Evolutionary conservation across 2,329 filamentous ascomycete species (phyloP), one percentile per base, ranked within the genome.

Genomic region (Penicillium frequentans): DNA sequence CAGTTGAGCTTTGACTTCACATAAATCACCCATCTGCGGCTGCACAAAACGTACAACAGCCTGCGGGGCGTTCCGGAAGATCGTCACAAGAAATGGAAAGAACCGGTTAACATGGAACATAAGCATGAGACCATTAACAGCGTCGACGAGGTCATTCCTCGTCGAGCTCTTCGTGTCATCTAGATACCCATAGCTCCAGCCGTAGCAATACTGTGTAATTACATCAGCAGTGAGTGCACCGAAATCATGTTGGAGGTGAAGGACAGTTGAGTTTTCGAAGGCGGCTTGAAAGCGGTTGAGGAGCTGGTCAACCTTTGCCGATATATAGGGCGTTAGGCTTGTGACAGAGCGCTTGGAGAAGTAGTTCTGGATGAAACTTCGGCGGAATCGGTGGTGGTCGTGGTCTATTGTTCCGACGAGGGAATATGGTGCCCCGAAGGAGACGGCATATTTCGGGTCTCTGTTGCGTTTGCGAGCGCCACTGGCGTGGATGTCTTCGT

Each of bases 301-400:
- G 9, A 76, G 64, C 37, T 68, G 64, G 7, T 68, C 63, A 1
- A 74, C 66, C 42, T 70, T 77, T 10, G 69, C 62, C 10, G 68
- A 63, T 23, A 81, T 72, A 5, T 76, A 64, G 0, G 72, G 71
- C n/a, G 76, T 72, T 1, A 79, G 67, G 6, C 57, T 57, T 3
- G 62, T 61, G 21, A 80, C 71, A 8, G 73, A 73, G 3, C 70
- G 70, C 33, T 70, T 73, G 11, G 78, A 79, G 64, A 81, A 82
- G 69, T 79, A 81, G 1, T 72, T 73, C 49, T 71, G 77, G 45
- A 81, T 54, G 3, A 75, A 71, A 14, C 61, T 69, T 37, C 79
- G 75, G 8, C 79, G 73, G 23, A 72, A 65, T 3, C 76, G 73
- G 60, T 81, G 79, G 24, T 73, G 66, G 27, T 78, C 72, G 54